A percentile compares a stretch with the other conserved stretches of the same genome.
These are phyloP conservation scores for Fusarium heterosporum DNA, from an alignment of 2,329 filamentous ascomycete genomes.

Conservation along the genomic window DNA sequence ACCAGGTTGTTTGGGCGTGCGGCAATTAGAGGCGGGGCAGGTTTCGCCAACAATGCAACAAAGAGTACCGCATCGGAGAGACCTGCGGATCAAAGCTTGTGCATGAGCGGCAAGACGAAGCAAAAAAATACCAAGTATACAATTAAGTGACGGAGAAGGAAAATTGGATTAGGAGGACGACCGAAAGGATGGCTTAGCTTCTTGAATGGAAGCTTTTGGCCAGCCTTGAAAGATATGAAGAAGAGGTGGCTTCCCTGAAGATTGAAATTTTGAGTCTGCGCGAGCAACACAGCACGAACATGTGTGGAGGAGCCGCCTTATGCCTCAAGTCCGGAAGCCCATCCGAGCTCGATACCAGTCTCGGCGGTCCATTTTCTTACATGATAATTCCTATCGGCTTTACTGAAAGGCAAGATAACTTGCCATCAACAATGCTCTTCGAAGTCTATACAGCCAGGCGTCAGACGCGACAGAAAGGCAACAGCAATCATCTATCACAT, in stretches of 20 bases:
- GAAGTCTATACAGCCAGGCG: not conserved
- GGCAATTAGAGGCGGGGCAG: slow-evolving; percentile 46
- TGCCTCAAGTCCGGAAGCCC: not conserved
- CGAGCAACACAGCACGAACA: not conserved
- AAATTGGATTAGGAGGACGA: slow-evolving; percentile 6
- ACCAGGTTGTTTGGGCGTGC: slow-evolving; percentile 30
- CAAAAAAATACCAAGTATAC: not conserved
- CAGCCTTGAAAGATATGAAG: slow-evolving; percentile 4
- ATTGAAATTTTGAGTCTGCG: not conserved
- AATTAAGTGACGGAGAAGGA: not conserved
- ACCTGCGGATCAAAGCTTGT: slow-evolving; percentile 59
- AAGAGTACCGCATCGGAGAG: slow-evolving; percentile 79
- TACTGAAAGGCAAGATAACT: not conserved
- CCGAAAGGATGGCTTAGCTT: slow-evolving; percentile 10
- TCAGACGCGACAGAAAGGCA: not conserved
- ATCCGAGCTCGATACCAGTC: not conserved
- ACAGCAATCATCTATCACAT: not conserved
- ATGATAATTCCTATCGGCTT: not conserved
- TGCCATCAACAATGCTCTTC: too few species aligned
- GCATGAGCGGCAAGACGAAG: slow-evolving; percentile 53
- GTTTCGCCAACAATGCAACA: slow-evolving; percentile 81
- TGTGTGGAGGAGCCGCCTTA: not conserved
- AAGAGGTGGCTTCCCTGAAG: not conserved
- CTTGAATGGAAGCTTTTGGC: slow-evolving; percentile 4
- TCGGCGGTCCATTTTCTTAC: not conserved